A percentile compares a stretch with the other conserved stretches of the same genome.
Evolutionary conservation across 106 monocot genomes (phyloP).

Genomic region (Dendrobium huoshanense): DNA sequence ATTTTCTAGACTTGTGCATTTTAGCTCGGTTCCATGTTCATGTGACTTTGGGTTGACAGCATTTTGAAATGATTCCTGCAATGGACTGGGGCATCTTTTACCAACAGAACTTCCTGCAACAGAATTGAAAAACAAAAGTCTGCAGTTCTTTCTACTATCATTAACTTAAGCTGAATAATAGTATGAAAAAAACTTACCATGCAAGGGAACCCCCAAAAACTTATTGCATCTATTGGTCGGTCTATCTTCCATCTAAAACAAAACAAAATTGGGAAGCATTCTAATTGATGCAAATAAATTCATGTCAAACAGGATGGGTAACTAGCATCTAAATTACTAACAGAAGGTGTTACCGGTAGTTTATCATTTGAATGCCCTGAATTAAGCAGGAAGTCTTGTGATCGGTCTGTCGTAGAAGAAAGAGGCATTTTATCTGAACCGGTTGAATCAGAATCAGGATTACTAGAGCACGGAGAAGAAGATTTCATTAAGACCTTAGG

Average conservation of each 20-base stretch:
- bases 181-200: constrained; percentile 25
- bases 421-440: constrained; percentile 25
- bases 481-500: constrained; percentile 18
- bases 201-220: neutral
- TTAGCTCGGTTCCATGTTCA: constrained; percentile 7
- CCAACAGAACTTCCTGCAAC: constrained; percentile 3
- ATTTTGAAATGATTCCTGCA: constrained; percentile 14
- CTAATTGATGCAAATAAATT: neutral
- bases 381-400: constrained; percentile 10
- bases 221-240: constrained; percentile 9
- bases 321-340: constrained; percentile 2
- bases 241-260: constrained; percentile 30
- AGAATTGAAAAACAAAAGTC: neutral
- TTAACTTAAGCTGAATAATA: neutral
- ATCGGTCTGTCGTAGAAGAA: constrained; percentile 11
- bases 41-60: constrained; percentile 20
- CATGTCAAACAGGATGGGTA: neutral
- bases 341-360: constrained; percentile 15
- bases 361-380: constrained; percentile 9
- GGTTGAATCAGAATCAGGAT: constrained; percentile 24
- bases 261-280: constrained; percentile 1
- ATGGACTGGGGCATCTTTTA: constrained; percentile 7
- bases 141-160: neutral
- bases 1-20: constrained; percentile 9
- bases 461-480: constrained; percentile 17